phyloP scores from a whole-genome alignment of 495 filamentous ascomycete genomes.

The Opeltia flavorubescens region DNA sequence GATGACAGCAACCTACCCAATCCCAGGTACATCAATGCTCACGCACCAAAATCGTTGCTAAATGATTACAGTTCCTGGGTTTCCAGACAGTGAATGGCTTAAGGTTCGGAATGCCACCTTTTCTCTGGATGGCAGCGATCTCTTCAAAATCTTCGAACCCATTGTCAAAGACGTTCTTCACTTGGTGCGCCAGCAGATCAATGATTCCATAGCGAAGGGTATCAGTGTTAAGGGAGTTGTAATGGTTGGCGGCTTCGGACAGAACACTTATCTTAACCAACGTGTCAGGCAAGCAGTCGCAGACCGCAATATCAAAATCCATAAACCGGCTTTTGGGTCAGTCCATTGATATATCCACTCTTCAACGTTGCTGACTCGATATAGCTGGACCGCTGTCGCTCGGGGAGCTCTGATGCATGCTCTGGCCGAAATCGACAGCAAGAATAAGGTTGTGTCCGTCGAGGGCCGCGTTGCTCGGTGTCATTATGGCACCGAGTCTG shows the following conservation, averaged over 20 bases:
- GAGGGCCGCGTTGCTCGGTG: not conserved
- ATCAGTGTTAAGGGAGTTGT: constrained; percentile 36
- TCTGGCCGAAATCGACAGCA: constrained; percentile 2
- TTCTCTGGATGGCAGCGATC: not conserved
- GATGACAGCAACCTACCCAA: constrained; percentile 11
- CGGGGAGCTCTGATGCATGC: constrained; percentile 28
- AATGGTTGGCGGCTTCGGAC: constrained; percentile 55
- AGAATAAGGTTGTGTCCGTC: not conserved
- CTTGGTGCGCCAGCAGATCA: constrained; percentile 47
- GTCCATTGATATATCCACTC: too few relatives aligned
- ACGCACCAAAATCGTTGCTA: not conserved
- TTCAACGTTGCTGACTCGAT: not conserved
- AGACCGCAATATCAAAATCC: constrained; percentile 7
- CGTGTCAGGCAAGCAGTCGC: constrained; percentile 6
- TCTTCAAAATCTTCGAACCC: constrained; percentile 18
- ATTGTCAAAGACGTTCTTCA: constrained; percentile 49
- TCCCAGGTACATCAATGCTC: constrained; percentile 10
- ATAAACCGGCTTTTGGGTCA: constrained; percentile 10
- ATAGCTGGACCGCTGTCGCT: constrained; percentile 25
- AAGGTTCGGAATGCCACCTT: not conserved
- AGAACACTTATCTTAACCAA: constrained; percentile 42
- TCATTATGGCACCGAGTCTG: not conserved
- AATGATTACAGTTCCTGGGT: not conserved
- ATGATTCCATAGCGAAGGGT: not conserved
- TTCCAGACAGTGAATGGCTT: not conserved